These are phyloP conservation scores for Cystobasidiaceae sp. DNA, from an alignment of 1,284 basidiomycete genomes.

Conservation along the genomic window DNA sequence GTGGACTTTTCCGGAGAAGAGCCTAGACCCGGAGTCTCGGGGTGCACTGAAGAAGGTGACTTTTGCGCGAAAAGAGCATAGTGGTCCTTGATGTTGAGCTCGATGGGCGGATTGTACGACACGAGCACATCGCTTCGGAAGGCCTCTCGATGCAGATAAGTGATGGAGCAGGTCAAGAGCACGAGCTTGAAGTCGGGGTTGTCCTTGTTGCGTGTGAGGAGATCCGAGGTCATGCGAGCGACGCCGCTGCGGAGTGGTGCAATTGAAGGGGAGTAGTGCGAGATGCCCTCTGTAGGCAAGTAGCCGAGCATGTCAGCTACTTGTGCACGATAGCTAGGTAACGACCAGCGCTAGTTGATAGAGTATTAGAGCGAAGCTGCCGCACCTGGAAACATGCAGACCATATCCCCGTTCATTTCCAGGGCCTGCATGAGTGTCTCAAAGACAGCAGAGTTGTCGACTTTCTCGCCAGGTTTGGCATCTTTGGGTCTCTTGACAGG, in stretches of 20 bases:
- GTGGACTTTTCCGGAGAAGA: no score
- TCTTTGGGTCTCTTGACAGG: conserved; percentile 73
- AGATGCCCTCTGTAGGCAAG: conserved; percentile 73
- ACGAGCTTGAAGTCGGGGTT: conserved; percentile 65
- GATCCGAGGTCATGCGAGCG: conserved; percentile 70
- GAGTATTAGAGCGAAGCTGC: no score
- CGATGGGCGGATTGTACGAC: conserved; percentile 68
- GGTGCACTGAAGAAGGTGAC: no score
- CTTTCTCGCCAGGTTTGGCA: conserved; percentile 49
- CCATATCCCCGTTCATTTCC: conserved; percentile 56
- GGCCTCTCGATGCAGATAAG: conserved; percentile 63
- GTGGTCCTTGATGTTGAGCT: conserved; percentile 34
- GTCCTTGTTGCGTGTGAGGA: conserved; percentile 63
- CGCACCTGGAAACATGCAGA: conserved; percentile 29
- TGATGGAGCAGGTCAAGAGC: conserved; percentile 70
- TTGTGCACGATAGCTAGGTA: no score
- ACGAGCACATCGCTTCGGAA: conserved; percentile 80
- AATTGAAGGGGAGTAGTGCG: conserved; percentile 71
- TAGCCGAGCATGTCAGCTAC: no score
- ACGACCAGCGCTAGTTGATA: no score
- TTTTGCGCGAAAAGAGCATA: not conserved
- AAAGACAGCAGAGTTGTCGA: conserved; percentile 66
- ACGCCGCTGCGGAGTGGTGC: conserved; percentile 79
- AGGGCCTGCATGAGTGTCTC: conserved; percentile 64
- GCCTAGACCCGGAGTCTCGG: no score